Conservation (phyloP, 805 yeast species). For the Huiozyma naganishii region DNA sequence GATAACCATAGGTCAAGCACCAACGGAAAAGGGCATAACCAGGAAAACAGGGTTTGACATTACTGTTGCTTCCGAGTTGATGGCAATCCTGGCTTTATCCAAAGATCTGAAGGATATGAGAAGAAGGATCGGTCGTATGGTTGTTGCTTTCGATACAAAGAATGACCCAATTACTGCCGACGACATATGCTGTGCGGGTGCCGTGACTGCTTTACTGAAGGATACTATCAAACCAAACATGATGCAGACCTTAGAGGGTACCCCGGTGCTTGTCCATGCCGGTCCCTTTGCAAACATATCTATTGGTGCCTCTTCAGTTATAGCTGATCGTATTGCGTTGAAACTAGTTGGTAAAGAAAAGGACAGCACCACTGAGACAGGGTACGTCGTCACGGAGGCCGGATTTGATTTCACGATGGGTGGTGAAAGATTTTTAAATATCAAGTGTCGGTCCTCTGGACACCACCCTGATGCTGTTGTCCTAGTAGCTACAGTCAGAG, state of each 20-base stretch:
- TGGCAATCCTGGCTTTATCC: constrained; percentile 89
- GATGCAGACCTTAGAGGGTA: constrained; percentile 96
- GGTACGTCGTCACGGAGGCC: constrained; percentile 93
- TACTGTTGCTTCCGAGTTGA: constrained; percentile 90
- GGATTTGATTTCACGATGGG: constrained; percentile 99
- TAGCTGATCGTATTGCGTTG: constrained; percentile 88
- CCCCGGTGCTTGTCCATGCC: constrained; percentile 95
- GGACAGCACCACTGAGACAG: constrained; percentile 34
- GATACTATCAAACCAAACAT: constrained; percentile 94
- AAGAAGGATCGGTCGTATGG: constrained; percentile 77
- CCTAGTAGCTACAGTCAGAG: constrained; percentile 91
- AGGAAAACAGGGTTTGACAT: constrained; percentile 90
- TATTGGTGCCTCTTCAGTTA: constrained; percentile 89
- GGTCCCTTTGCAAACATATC: constrained; percentile 98
- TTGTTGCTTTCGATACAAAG: constrained; percentile 65
- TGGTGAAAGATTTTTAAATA: constrained; percentile 93
- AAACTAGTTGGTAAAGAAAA: constrained; percentile 67
- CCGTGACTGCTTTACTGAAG: constrained; percentile 84
- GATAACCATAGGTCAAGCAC: constrained; percentile 81
- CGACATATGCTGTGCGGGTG: constrained; percentile 93
- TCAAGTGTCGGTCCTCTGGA: constrained; percentile 89
- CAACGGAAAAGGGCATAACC: constrained; percentile 82
- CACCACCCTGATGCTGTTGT: constrained; percentile 82
- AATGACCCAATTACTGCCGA: constrained; percentile 88
- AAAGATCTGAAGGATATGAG: constrained; percentile 74